Base-by-base conservation (phyloP, 306 rosid genomes). In the Rosa persica region DNA sequence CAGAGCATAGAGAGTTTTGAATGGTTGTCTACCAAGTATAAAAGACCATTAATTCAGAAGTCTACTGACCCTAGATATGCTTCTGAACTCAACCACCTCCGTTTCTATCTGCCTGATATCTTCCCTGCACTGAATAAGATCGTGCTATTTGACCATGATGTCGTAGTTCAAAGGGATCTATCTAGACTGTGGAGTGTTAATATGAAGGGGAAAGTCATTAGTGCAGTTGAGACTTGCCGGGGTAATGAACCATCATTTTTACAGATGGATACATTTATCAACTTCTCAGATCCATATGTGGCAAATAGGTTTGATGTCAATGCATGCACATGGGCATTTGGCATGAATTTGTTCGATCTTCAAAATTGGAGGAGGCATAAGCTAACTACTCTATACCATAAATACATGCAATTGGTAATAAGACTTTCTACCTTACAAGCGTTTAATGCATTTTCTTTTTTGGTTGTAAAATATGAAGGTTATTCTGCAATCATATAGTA, bases 281-380 rank as follows among this genome's bases (percentile, higher is more conserved):
- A 96, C 88, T 96, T 96, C 88, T 90, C 98, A 30, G 94, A 96
- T 72, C 97, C 97, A 54, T 76, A 80, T 57, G 86, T 96, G 71
- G 86, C 93, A 19, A 64, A 89, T 77, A 90, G 76, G 79, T 91
- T 96, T 83, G 90, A 91, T 85, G 78, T 20, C 75, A 90, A 88
- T 81, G 86, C 93, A 49, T 96, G 99, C 86, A 89, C 96, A 30
- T 96, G 99, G 99, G 98, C 98, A 57, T 96, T 93, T 82, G 99
- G 99, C 83, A 80, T 93, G 93, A 96, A 96, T 83, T 68, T 96
- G 78, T 91, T 90, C 84, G 92, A 96, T 85, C 92, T 96, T 77
- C 86, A 78, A 38, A 85, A 85, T 82, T 96, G 99, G 99, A 93
- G 96, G 82, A 82, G 77, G 78, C 86, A 87, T 58, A 84, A 91